These are phyloP conservation scores for Aspergillus haitiensis DNA, from an alignment of 495 filamentous ascomycete genomes.

Conservation along the genomic window DNA sequence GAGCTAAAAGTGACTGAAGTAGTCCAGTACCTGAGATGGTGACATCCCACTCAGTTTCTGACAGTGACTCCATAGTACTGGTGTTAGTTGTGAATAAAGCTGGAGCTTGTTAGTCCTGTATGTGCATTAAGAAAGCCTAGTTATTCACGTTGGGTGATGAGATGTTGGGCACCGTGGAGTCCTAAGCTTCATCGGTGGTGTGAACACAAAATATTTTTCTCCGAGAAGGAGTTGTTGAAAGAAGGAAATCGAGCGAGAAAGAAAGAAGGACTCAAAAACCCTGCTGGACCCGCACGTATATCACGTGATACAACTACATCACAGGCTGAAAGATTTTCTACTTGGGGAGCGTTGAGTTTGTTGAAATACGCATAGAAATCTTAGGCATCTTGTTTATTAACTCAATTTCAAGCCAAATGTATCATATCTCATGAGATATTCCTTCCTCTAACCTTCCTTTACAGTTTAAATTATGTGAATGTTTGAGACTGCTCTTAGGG, in stretches of 20 bases:
- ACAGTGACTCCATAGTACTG: conserved; percentile 71
- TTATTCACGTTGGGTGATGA: conserved; percentile 30
- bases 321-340: neutral
- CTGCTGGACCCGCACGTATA: conserved; percentile 16
- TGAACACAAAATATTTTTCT: conserved; percentile 14
- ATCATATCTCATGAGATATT: too few relatives aligned
- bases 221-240: conserved; percentile 18
- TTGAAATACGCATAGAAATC: too few relatives aligned
- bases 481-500: neutral
- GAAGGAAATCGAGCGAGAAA: conserved; percentile 21
- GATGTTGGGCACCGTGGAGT: conserved; percentile 27
- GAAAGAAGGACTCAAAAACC: conserved; percentile 21
- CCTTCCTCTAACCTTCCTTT: too few relatives aligned
- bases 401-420: too few relatives aligned
- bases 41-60: conserved; percentile 85
- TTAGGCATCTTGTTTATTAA: too few relatives aligned
- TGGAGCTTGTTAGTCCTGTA: conserved; percentile 24
- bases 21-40: conserved; percentile 87
- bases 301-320: conserved; percentile 19
- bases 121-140: conserved; percentile 28
- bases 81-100: conserved; percentile 24
- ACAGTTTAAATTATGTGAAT: too few relatives aligned
- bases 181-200: conserved; percentile 31
- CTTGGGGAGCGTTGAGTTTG: neutral
- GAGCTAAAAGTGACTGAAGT: conserved; percentile 84